Evolutionary conservation across 208 protist genomes (phyloP).

Genomic region (Trypanosoma caninum): DNA sequence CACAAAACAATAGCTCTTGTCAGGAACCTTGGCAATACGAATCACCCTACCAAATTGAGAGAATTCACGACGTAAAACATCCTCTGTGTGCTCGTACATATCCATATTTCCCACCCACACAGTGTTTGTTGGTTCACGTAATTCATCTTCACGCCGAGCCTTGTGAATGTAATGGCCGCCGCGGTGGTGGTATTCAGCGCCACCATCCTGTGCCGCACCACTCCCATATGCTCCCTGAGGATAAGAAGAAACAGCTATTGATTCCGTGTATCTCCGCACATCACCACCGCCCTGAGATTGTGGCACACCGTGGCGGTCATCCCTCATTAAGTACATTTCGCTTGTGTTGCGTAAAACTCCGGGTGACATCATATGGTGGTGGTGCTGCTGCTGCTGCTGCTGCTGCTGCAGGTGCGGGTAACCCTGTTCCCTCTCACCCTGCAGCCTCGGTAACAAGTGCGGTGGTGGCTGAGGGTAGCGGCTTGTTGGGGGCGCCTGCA

Average conservation of each 20-base stretch:
- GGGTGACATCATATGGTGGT: conserved; percentile 3
- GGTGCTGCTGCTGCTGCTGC: neutral
- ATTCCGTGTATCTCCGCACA: neutral
- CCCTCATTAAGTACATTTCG: conserved; percentile 8
- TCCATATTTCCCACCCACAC: conserved; percentile 87
- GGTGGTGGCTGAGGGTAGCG: conserved; percentile 10
- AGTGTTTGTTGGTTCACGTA: conserved; percentile 83
- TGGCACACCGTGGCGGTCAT: conserved; percentile 10
- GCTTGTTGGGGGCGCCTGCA: neutral
- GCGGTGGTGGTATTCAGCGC: conserved; percentile 18
- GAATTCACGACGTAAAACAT: conserved; percentile 50
- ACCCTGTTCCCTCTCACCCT: neutral
- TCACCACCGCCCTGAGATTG: conserved; percentile 1
- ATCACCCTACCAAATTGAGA: conserved; percentile 79
- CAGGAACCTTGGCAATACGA: conserved; percentile 59
- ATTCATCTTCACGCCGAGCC: conserved; percentile 23
- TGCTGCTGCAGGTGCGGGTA: neutral
- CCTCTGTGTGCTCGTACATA: conserved; percentile 40
- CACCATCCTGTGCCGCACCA: neutral
- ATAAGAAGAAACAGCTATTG: neutral
- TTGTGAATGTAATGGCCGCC: conserved; percentile 13
- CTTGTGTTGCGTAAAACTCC: conserved; percentile 6
- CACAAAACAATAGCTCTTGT: conserved; percentile 82
- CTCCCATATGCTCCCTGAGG: conserved; percentile 10
- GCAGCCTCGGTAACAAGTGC: neutral